phyloP scores from a whole-genome alignment of 495 filamentous ascomycete species.

The Letharia columbiana region DNA sequence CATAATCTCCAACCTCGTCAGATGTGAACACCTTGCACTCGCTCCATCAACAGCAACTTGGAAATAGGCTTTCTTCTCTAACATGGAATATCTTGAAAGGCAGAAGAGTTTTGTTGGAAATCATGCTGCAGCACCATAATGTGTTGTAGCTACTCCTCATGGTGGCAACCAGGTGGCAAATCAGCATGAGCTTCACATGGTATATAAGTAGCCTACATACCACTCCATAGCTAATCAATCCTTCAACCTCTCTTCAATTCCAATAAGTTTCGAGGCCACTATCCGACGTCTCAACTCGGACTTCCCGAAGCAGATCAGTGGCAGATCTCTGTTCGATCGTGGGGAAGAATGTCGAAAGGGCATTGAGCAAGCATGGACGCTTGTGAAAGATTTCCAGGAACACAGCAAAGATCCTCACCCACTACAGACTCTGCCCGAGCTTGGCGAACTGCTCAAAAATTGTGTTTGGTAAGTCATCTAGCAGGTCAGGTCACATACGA shows the following conservation, averaged over 20 bases:
- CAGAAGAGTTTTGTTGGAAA: too few relatives aligned
- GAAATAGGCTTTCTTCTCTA: too few relatives aligned
- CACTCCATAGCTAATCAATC: too few relatives aligned
- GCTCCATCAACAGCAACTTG: too few relatives aligned
- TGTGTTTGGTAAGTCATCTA: background rate
- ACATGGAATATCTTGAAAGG: too few relatives aligned
- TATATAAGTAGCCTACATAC: too few relatives aligned
- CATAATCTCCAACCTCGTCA: too few relatives aligned
- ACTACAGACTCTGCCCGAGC: background rate
- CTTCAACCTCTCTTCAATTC: background rate
- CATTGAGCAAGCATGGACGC: background rate
- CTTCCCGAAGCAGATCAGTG: background rate
- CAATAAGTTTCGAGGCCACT: background rate
- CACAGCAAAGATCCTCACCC: background rate
- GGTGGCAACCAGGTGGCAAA: too few relatives aligned
- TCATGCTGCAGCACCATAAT: too few relatives aligned
- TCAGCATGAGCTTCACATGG: too few relatives aligned
- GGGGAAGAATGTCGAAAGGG: background rate
- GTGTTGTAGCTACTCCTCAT: too few relatives aligned
- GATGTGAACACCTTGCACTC: too few relatives aligned
- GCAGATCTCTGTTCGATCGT: background rate
- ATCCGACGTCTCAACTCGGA: background rate
- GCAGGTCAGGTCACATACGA: background rate
- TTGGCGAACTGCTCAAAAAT: background rate
- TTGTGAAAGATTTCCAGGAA: background rate